Evolutionary conservation across 2,329 filamentous ascomycete genomes (phyloP).

Genomic region (Pezizomycotina sp.): DNA sequence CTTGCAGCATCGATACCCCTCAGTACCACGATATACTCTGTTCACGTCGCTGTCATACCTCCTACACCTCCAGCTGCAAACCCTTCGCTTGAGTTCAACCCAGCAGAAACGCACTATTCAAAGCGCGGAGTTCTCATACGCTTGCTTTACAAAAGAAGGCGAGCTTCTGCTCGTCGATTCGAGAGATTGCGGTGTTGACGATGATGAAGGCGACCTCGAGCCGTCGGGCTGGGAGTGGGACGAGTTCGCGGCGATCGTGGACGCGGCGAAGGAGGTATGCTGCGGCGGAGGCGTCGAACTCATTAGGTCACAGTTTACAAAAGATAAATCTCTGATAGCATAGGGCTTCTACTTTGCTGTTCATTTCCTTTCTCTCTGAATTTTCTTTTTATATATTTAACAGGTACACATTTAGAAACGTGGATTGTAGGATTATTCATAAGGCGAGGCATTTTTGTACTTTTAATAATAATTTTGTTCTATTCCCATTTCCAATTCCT

Average conservation of each 20-base stretch:
- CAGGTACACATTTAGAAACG: too few relatives aligned
- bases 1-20: slow-evolving; percentile 71
- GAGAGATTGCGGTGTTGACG: slow-evolving; percentile 10
- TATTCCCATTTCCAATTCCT: too few relatives aligned
- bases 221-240: slow-evolving; percentile 46
- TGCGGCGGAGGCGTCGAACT: slow-evolving; percentile 29
- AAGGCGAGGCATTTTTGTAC: too few relatives aligned
- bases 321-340: too few relatives aligned
- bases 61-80: too few relatives aligned
- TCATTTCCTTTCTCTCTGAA: too few relatives aligned
- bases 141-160: slow-evolving; percentile 21
- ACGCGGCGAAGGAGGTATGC: slow-evolving; percentile 50
- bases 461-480: too few relatives aligned
- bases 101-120: slow-evolving; percentile 10
- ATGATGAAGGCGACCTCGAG: slow-evolving; percentile 15
- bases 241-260: slow-evolving; percentile 57
- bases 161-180: slow-evolving; percentile 23
- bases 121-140: slow-evolving; percentile 12
- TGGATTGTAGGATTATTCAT: too few relatives aligned
- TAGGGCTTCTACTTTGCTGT: too few relatives aligned
- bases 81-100: slow-evolving; percentile 15
- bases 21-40: slow-evolving; percentile 51
- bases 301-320: too few relatives aligned
- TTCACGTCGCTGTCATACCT: slow-evolving; percentile 42
- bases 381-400: too few relatives aligned